phyloP scores from a whole-genome alignment of 495 filamentous ascomycete genomes.

The Massariosphaeria phaeospora region DNA sequence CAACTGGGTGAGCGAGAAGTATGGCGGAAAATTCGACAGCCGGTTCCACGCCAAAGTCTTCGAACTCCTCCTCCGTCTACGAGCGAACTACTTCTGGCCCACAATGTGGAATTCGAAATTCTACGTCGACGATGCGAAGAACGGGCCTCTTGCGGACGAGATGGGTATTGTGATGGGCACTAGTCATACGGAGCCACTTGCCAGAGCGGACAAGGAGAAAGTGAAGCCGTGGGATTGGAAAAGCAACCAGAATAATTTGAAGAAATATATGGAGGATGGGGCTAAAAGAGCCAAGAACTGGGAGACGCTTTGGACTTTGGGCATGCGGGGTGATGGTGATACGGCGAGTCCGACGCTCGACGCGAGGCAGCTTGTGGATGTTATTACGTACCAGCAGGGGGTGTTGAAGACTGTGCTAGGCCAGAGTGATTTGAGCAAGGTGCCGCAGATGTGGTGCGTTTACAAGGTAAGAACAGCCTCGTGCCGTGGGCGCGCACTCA shows the following conservation, averaged over 20 bases:
- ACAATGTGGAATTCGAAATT: slow-evolving; percentile 54
- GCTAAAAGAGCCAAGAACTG: slow-evolving; percentile 61
- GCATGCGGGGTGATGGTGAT: slow-evolving; percentile 68
- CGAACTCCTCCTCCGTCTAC: slow-evolving; percentile 63
- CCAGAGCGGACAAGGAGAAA: slow-evolving; percentile 63
- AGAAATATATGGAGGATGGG: slow-evolving; percentile 61
- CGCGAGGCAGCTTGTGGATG: slow-evolving; percentile 53
- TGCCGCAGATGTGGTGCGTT: slow-evolving; percentile 64
- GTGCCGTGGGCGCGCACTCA: too few relatives aligned
- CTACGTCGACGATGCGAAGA: slow-evolving; percentile 23
- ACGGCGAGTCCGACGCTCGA: slow-evolving; percentile 54
- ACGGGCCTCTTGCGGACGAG: slow-evolving; percentile 53
- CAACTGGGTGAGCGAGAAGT: slow-evolving; percentile 59
- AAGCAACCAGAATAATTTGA: slow-evolving; percentile 60
- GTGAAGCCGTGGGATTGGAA: slow-evolving; percentile 61
- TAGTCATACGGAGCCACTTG: slow-evolving; percentile 70
- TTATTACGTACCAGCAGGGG: slow-evolving; percentile 55
- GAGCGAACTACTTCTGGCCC: slow-evolving; percentile 74
- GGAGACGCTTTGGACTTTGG: slow-evolving; percentile 62
- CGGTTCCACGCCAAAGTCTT: slow-evolving; percentile 69
- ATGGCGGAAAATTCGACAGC: slow-evolving; percentile 49
- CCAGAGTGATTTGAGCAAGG: slow-evolving; percentile 49
- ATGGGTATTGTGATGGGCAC: slow-evolving; percentile 69
- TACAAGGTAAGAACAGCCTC: slow-evolving; percentile 20
- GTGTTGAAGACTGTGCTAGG: slow-evolving; percentile 46